Base-by-base conservation (phyloP, 2,329 filamentous ascomycete species). In the Amauroascus verrucosus region DNA sequence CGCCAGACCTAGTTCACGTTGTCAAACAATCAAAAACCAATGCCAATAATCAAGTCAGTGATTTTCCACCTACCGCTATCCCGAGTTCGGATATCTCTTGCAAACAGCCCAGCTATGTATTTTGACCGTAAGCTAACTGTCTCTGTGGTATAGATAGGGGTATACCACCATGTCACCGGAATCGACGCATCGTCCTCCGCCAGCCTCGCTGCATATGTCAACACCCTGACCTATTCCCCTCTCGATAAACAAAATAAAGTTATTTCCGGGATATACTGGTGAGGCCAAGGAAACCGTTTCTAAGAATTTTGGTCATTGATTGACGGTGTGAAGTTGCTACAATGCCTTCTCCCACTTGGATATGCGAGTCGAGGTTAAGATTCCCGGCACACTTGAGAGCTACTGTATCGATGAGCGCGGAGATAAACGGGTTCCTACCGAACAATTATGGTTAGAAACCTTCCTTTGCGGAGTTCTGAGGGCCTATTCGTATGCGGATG, bases 261-360 rank as follows among this genome's bases (percentile, higher is more conserved):
- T 54, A 85, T 89, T 7, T 93, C 94, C 59, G 93, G 93, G 4
- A 77, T 95, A 37, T 97, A 96, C 72, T 97, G 93, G 88, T 93
- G 77, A 60, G 77, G 41, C 40, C n/a, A 20, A 11, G 16, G 16
- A 24, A 16, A 24, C n/a, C 18, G 8, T 20, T 37, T 30, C 40
- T 38, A 35, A 35, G 28, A 11, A 28, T 33, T 33, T 26, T 6
- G 8, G 6, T 24, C 54, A 44, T 53, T 59, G 49, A 44, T 53
- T 59, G 49, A 61, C 51, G 56, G 24, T 48, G 18, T 48, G 32
- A 64, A 81, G 78, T 73, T 98, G 93, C 72, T 98, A 98, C 78
- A 98, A 98, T 87, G 93, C 93, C 60, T 96, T 98, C 70, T 97
- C 93, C 4, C 82, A 94, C 59, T 79, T 97, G 51, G 93, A 98